These are phyloP conservation scores for Penicillium sp. DNA, from an alignment of 2,329 filamentous ascomycete genomes.

Conservation along the genomic window DNA sequence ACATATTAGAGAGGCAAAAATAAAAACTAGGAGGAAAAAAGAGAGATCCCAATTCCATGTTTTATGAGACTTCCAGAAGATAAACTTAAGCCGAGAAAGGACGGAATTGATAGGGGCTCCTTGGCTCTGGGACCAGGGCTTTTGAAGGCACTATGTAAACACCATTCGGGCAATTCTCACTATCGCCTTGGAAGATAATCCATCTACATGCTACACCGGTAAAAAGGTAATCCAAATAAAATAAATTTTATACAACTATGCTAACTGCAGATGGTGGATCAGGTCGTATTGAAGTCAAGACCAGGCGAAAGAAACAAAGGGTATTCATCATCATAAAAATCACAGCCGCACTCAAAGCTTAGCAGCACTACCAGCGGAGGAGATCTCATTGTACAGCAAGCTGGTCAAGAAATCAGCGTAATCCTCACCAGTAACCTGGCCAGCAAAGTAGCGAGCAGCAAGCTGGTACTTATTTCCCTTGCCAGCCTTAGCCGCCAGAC, in stretches of 20 bases:
- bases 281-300: neutral
- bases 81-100: too few relatives aligned
- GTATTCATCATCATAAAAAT: constrained; percentile 33
- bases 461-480: constrained; percentile 90
- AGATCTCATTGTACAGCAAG: constrained; percentile 66
- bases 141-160: too few relatives aligned
- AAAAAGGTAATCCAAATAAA: neutral
- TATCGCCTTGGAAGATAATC: neutral
- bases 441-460: constrained; percentile 87
- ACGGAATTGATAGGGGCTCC: too few relatives aligned
- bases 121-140: too few relatives aligned
- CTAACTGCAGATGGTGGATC: constrained; percentile 17
- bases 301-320: constrained; percentile 17
- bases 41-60: too few relatives aligned
- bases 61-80: too few relatives aligned
- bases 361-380: constrained; percentile 65
- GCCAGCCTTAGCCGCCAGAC: constrained; percentile 69
- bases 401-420: constrained; percentile 94
- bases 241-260: constrained; percentile 26
- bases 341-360: constrained; percentile 54
- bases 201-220: neutral
- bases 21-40: too few relatives aligned
- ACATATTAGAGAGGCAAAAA: too few relatives aligned
- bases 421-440: constrained; percentile 93
- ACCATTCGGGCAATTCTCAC: too few relatives aligned